Evolutionary conservation across 2,329 filamentous ascomycete species (phyloP).

Genomic region (Dactylonectria macrodidyma): DNA sequence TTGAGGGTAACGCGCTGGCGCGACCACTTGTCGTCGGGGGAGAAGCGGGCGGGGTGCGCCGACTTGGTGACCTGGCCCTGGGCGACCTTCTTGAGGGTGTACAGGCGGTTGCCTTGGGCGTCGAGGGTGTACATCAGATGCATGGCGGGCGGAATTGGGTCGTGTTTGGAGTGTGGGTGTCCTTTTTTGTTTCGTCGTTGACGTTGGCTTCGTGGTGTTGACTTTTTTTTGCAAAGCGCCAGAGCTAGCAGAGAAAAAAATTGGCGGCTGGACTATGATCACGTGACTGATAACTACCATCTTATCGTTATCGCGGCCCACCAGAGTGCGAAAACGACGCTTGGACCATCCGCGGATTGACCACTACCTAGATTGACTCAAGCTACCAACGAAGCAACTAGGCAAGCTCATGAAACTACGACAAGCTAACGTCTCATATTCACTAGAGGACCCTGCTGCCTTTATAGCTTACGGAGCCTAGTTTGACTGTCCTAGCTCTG

Average conservation of each 20-base stretch:
- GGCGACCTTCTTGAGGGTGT: slow-evolving; percentile 94
- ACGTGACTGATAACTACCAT: slow-evolving; percentile 3
- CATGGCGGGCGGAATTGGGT: slow-evolving; percentile 56
- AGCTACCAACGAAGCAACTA: too few relatives aligned
- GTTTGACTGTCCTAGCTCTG: too few relatives aligned
- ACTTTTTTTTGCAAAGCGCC: slow-evolving; percentile 23
- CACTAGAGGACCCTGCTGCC: too few relatives aligned
- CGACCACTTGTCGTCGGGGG: slow-evolving; percentile 98
- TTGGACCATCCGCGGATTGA: not conserved
- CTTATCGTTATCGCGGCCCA: slow-evolving; percentile 30
- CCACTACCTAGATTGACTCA: too few relatives aligned
- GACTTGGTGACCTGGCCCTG: slow-evolving; percentile 92
- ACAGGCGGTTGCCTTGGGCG: slow-evolving; percentile 86
- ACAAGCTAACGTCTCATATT: too few relatives aligned
- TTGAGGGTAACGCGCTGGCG: slow-evolving; percentile 95
- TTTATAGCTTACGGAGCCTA: too few relatives aligned
- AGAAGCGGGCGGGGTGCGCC: slow-evolving; percentile 96
- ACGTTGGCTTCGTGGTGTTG: slow-evolving; percentile 25
- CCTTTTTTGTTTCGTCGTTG: slow-evolving; percentile 14
- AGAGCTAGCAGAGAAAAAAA: slow-evolving; percentile 32
- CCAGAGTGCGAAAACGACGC: not conserved
- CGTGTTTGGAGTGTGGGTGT: slow-evolving; percentile 1
- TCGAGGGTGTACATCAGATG: slow-evolving; percentile 89
- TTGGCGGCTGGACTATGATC: slow-evolving; percentile 20
- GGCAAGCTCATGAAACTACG: too few relatives aligned